Evolutionary conservation across 1,284 basidiomycete genomes (phyloP).

Genomic region (Xerocomus minutiporus): DNA sequence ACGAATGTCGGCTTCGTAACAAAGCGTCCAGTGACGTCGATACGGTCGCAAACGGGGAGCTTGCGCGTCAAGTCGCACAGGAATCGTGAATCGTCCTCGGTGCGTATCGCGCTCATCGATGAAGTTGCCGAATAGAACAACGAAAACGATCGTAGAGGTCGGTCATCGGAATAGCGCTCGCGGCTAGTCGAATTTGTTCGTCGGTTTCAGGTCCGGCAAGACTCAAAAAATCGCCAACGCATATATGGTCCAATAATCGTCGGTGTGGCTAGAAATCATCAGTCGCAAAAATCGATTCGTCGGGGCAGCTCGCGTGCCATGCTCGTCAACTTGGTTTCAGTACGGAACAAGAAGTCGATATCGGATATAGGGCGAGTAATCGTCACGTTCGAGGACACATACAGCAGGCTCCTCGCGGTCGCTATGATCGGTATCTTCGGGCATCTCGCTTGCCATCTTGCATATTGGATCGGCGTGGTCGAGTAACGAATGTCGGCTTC

Average conservation of each 20-base stretch:
- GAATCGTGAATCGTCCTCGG: too few relatives aligned
- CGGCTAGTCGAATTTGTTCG: background rate
- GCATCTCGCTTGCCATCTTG: background rate
- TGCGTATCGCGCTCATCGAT: background rate
- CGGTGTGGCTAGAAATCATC: background rate
- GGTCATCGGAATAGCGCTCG: background rate
- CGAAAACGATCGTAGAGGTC: too few relatives aligned
- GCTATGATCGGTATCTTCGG: background rate
- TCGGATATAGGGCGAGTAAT: background rate
- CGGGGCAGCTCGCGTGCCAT: background rate
- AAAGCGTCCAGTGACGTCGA: background rate
- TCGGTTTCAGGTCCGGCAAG: background rate
- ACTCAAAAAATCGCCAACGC: background rate
- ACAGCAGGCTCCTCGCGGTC: background rate
- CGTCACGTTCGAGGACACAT: background rate
- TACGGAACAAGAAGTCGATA: background rate
- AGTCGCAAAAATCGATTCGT: background rate
- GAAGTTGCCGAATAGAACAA: background rate
- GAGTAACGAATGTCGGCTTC: background rate
- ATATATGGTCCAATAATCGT: background rate
- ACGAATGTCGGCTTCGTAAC: background rate
- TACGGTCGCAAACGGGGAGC: too few relatives aligned
- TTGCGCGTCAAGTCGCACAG: background rate
- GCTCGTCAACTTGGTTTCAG: background rate
- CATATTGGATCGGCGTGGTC: background rate